Base-by-base conservation (phyloP, 163 green algal genomes). In the Scenedesmus sp. region DNA sequence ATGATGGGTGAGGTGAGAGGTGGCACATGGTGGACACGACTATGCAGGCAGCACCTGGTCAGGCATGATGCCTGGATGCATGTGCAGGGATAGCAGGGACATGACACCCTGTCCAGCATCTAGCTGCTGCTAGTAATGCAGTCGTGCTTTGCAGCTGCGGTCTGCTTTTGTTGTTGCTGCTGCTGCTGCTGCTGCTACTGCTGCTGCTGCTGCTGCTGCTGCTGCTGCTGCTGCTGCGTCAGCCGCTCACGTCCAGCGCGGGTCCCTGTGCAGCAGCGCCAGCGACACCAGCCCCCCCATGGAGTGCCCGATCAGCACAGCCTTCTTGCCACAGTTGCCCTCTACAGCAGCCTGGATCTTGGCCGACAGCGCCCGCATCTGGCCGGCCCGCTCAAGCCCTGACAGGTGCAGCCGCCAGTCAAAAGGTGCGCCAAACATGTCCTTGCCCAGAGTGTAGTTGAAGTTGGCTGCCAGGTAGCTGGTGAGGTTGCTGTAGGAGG, bases 361-460 rank as follows among this genome's bases (percentile, higher is more conserved):
- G 10, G 8, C 12, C 2, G 76, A 23, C 74, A 91, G 76, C 6
- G 56, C 76, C 12, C 18, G 52, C 74, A 91, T 70, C 57, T 87
- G 74, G 10, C 87, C 87, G 1, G 9, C 18, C 74, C 54, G 59
- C 76, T 91, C 87, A 26, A 91, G 34, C 15, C 87, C 87, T 16
- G 55, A 56, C n/a, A 91, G 60, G 70, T 91, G 87, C n/a, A 91
- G 55, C 13, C 87, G 74, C 87, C 87, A 91, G 87, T 91, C 87
- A 87, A 87, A 91, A 8, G 87, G 87, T 34, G 87, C 87, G 4
- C 70, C 87, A 91, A 91, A 91, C 87, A 91, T 76, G 76, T 91
- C 87, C 20, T 82, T 77, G 67, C 87, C 87, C 10, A 86, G 74
- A 18, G 87, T 91, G 76, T 91, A 91, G 76, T 59, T 59, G 18